Conservation (phyloP, 768 basidiomycete species). For the Termitomyces sp. region DNA sequence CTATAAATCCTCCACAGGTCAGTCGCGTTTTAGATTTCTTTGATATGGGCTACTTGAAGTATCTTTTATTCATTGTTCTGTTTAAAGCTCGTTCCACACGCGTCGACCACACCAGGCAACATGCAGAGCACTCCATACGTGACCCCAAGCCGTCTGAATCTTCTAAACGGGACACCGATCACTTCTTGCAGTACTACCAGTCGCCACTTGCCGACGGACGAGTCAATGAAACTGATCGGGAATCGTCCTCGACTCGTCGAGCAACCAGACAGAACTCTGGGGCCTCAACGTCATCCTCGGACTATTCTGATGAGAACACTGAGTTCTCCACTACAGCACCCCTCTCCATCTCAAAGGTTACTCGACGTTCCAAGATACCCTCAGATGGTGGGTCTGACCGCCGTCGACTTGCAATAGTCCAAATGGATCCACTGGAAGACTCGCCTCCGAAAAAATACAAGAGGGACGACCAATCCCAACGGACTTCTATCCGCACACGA, state of each 20-base stretch:
- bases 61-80: conserved; percentile 5
- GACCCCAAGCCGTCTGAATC: conserved; percentile 5
- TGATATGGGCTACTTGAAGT: conserved; percentile 5
- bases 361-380: conserved; percentile 47
- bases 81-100: conserved; percentile 6
- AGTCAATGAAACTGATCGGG: conserved; percentile 21
- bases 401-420: conserved; percentile 63
- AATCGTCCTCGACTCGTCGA: conserved; percentile 15
- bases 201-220: conserved; percentile 43
- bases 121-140: conserved; percentile 10
- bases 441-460: conserved; percentile 20
- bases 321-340: conserved; percentile 18
- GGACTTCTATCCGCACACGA: conserved; percentile 32
- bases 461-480: conserved; percentile 23
- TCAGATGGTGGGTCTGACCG: conserved; percentile 63
- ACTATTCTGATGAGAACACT: conserved; percentile 45
- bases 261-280: conserved; percentile 27
- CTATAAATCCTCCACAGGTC: conserved; percentile 10
- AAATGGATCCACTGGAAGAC: conserved; percentile 44
- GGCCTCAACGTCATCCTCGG: conserved; percentile 42
- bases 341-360: conserved; percentile 23
- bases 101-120: conserved; percentile 9
- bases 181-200: conserved; percentile 40
- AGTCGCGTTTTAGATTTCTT: background rate
- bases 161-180: conserved; percentile 15